phyloP scores from a whole-genome alignment of 2,329 filamentous ascomycete genomes.

The Aspergillus neotritici region DNA sequence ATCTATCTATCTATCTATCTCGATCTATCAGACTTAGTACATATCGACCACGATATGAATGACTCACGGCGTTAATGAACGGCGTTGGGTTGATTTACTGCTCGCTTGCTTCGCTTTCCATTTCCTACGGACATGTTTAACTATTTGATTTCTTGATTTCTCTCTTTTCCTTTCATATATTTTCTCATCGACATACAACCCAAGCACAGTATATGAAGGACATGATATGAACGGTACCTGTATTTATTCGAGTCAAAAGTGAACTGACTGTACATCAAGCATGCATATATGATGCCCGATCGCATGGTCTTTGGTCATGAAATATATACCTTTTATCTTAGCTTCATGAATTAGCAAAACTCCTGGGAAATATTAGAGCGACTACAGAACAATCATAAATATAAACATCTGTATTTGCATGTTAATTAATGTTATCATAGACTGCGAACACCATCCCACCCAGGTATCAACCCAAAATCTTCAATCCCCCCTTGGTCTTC shows the following conservation, averaged over 20 bases:
- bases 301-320: slow-evolving; percentile 1
- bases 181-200: neutral
- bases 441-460: neutral
- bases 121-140: too few species aligned
- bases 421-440: neutral
- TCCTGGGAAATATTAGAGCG: too few species aligned
- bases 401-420: neutral
- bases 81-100: neutral
- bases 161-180: neutral
- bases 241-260: too few species aligned
- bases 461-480: slow-evolving; percentile 36
- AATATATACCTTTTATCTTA: too few species aligned
- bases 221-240: too few species aligned
- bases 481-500: slow-evolving; percentile 44
- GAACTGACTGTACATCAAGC: too few species aligned
- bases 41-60: too few species aligned
- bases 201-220: too few species aligned
- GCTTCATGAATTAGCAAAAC: too few species aligned
- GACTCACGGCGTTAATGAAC: too few species aligned
- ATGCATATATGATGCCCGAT: too few species aligned
- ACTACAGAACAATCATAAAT: neutral
- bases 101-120: too few species aligned
- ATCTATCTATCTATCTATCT: neutral
- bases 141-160: neutral
- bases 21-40: neutral